These are phyloP conservation scores for Alnus rubra DNA, from an alignment of 306 rosid species.

Conservation along the genomic window DNA sequence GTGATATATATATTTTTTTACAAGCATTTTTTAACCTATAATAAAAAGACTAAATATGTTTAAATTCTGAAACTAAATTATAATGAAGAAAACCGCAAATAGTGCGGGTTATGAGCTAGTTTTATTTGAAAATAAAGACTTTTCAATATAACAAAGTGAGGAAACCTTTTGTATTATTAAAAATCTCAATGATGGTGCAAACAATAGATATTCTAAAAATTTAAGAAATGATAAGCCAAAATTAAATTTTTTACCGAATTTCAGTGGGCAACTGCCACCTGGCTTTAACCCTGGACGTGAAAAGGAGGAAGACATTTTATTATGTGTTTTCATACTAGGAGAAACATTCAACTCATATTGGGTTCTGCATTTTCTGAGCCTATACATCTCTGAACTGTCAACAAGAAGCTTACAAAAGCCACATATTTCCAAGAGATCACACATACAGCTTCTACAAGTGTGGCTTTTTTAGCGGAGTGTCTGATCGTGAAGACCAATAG, in stretches of 20 bases:
- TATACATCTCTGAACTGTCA: neutral
- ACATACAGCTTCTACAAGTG: neutral
- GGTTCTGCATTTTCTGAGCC: neutral
- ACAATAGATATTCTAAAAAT: neutral
- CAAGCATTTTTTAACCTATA: no score
- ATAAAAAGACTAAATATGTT: no score
- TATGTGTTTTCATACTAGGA: neutral
- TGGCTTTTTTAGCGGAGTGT: neutral
- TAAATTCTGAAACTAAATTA: no score
- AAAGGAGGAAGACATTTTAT: neutral
- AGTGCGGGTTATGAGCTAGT: neutral
- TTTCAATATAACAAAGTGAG: neutral
- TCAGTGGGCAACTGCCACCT: neutral
- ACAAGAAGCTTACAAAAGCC: neutral
- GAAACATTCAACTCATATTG: neutral
- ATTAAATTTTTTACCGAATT: neutral
- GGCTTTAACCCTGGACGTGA: neutral
- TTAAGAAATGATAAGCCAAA: neutral
- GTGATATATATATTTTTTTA: no score
- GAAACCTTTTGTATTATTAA: neutral
- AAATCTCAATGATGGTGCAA: neutral
- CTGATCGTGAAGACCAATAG: neutral
- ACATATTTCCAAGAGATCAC: neutral
- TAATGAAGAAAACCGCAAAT: no score
- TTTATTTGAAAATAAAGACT: neutral